Base-by-base conservation (phyloP, 768 basidiomycete genomes). In the Trametes cubensis region DNA sequence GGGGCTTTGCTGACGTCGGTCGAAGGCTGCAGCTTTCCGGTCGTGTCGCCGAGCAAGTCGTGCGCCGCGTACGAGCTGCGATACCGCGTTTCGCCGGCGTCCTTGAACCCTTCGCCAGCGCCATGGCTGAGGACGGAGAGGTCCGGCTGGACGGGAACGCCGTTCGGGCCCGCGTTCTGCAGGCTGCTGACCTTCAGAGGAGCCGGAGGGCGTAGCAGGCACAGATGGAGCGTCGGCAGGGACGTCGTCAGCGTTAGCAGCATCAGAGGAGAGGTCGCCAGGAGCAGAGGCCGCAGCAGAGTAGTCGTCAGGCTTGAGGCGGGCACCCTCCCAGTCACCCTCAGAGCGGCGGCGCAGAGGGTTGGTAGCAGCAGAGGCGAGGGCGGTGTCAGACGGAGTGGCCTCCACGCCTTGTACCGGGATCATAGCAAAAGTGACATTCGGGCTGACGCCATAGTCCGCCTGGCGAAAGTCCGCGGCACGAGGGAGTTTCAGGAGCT, bases 361-460 rank as follows among this genome's bases (percentile, higher is more conserved):
- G 15, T 38, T 13, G 13, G 52, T 17, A 28, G 55, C 42, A 15
- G 57, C n/a, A 20, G 40, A 20, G 6, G 50, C 53, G 18, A 56
- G 26, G 6, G 50, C 53, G 18, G 59, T 46, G 21, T 42, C 20
- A 20, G 57, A 55, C 14, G 60, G 55, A 15, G 23, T 26, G 30
- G 63, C 58, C 25, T 64, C 56, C 17, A 50, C 42, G 30, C 51
- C 58, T 21, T 49, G 21, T 2, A 58, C 47, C n/a, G 60, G 49
- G 3, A 42, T 46, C 7, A 26, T 26, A 21, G 56, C 38, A 18
- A 60, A 54, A 10, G 64, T 57, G 26, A 54, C 54, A 40, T 61
- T 60, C 1, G 57, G 57, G 42, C 45, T 62, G n/a, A 59, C 57
- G 52, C 61, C 61, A 45, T 66, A 62, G 49, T 66, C 64, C 10